Base-by-base conservation (phyloP, 1,284 basidiomycete species). In the Pseudozyma thailandica region DNA sequence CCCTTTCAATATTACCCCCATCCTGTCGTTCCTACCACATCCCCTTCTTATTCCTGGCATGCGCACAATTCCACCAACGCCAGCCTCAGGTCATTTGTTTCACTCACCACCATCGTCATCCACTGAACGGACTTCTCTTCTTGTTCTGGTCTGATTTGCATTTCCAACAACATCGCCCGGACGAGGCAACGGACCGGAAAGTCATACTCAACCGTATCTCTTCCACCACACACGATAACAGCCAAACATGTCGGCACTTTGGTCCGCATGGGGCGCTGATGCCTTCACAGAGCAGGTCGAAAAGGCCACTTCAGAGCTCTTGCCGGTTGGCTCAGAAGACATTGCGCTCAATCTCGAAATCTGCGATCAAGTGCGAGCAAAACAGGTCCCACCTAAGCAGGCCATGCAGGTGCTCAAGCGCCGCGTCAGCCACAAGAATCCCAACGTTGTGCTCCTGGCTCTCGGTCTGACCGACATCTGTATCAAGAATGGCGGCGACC, bases 401-500 rank as follows among this genome's bases (percentile, higher is more conserved):
- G 92, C 95, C 2, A 92, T 94, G 90, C 90, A 91, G 65, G 89
- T 91, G 33, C 86, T 99, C 78, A 94, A 94, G 84, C 88, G 89
- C 31, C 88, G 95, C 38, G 85, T 98, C 46, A 90, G 90, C 74
- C 92, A 97, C 85, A 91, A 92, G 88, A 99, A 99, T 83, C 94
- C 94, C 2, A 96, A 98, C 74, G 94, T 97, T 10, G 93, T 94
- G 83, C 86, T 96, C 44, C 87, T 95, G 56, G 89, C 92, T 15
- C 87, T 97, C 21, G 87, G 89, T 9, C 63, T 98, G 48, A 90
- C 92, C 49, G 96, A 98, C 84, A 88, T 91, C 12, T 96, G 93
- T 78, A 89, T 98, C 84, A 99, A 99, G 89, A 99, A 99, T 79
- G 93, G 93, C 10, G 96, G 96, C 0, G 93, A 97, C 74, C 89